Conservation (phyloP, 768 basidiomycete species). For the Serendipita indica region DNA sequence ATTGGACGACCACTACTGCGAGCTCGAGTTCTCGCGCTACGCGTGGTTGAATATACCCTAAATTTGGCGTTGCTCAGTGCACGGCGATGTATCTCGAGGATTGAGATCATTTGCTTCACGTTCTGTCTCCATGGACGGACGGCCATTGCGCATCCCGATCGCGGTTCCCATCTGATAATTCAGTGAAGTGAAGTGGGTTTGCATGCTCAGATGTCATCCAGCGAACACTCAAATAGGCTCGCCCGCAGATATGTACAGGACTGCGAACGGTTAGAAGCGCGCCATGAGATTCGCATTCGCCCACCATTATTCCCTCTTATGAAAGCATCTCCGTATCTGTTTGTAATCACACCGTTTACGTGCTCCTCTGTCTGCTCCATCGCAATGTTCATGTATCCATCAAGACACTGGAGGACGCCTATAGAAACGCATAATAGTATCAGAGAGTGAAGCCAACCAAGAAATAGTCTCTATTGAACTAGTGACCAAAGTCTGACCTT, state of each 20-base stretch:
- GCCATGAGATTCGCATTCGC: constrained; percentile 14
- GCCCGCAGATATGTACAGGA: constrained; percentile 66
- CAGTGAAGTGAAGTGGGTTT: too few relatives aligned
- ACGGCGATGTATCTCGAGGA: too few relatives aligned
- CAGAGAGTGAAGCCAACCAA: not conserved
- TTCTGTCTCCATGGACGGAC: too few relatives aligned
- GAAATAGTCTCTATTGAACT: not conserved
- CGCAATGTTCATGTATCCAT: constrained; percentile 99
- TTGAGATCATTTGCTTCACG: too few relatives aligned
- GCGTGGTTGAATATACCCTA: too few relatives aligned
- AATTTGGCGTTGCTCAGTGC: too few relatives aligned
- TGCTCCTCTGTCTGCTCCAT: constrained; percentile 95
- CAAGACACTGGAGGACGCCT: constrained; percentile 90
- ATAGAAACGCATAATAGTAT: not conserved
- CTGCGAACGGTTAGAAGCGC: constrained; percentile 24
- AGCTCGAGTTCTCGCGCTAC: too few relatives aligned
- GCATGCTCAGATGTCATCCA: too few relatives aligned
- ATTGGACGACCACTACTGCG: too few relatives aligned
- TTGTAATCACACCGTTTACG: constrained; percentile 74
- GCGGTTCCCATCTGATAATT: too few relatives aligned
- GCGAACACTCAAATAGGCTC: constrained; percentile 40
- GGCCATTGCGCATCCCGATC: too few relatives aligned
- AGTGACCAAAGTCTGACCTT: constrained; percentile 38
- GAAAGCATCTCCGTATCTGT: constrained; percentile 89
- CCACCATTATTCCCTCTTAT: constrained; percentile 86